Conservation (phyloP, 163 green algal species). For the Chlamydomonas reinhardtii region DNA sequence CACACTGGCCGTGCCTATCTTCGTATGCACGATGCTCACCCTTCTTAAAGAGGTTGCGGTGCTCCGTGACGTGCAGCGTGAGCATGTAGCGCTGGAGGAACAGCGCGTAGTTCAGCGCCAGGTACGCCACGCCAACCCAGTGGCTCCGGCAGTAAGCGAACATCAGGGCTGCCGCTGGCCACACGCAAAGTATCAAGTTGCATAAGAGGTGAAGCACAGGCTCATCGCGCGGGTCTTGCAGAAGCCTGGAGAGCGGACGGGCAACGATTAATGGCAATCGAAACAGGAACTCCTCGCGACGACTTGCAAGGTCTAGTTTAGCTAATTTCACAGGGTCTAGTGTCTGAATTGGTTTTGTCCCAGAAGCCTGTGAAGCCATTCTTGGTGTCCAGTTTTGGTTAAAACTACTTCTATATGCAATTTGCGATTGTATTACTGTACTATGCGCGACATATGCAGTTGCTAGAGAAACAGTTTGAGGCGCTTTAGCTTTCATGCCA, state of each 20-base stretch:
- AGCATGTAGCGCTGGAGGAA: constrained; percentile 91
- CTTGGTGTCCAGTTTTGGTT: no score
- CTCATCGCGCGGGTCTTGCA: constrained; percentile 70
- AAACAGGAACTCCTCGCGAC: constrained; percentile 65
- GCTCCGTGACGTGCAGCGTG: constrained; percentile 85
- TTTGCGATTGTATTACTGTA: no score
- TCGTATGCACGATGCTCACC: constrained; percentile 27
- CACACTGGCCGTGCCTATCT: no score
- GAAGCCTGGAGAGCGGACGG: constrained; percentile 39
- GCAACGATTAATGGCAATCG: constrained; percentile 38
- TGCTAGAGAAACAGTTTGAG: no score
- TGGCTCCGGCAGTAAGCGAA: constrained; percentile 62
- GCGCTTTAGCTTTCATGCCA: no score
- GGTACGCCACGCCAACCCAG: constrained; percentile 71
- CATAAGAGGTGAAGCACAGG: constrained; percentile 65
- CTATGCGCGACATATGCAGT: no score
- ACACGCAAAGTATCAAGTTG: constrained; percentile 66
- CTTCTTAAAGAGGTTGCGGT: constrained; percentile 77
- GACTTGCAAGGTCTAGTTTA: constrained; percentile 46
- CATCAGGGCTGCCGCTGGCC: constrained; percentile 61
- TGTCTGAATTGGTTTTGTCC: not conserved
- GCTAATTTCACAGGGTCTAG: not conserved
- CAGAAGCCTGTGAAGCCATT: no score
- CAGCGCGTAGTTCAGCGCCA: constrained; percentile 74
- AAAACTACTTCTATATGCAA: no score